Conservation (phyloP, 345 rosid species). For the Eucalyptus tenuipes region DNA sequence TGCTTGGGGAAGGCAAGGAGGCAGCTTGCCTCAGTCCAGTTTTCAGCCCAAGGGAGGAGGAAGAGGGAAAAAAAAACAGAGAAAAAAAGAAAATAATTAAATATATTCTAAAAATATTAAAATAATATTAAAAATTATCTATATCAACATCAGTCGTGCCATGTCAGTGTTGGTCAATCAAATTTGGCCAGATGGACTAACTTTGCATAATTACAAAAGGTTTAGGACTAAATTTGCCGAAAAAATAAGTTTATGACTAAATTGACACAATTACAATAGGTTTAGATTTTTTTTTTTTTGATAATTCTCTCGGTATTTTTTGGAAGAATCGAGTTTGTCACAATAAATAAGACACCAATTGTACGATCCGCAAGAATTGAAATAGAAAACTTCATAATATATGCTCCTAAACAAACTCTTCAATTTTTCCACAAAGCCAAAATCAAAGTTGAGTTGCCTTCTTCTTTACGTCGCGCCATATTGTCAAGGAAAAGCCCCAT, state of each 20-base stretch:
- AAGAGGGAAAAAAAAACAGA: too few species aligned
- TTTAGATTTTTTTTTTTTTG: too few species aligned
- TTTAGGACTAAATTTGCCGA: too few species aligned
- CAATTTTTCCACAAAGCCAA: neutral
- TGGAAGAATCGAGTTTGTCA: neutral
- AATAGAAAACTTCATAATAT: neutral
- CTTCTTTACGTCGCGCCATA: neutral
- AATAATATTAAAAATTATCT: too few species aligned
- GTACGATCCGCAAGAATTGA: neutral
- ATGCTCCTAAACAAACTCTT: neutral
- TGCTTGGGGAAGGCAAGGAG: too few species aligned
- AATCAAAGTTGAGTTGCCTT: neutral
- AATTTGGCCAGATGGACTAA: too few species aligned
- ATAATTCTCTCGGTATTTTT: neutral
- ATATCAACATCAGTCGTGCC: fast-evolving
- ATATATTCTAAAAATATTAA: too few species aligned
- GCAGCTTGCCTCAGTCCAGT: fast-evolving
- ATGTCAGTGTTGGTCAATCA: too few species aligned
- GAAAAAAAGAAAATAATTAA: too few species aligned
- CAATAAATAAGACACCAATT: neutral
- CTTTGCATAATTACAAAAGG: too few species aligned
- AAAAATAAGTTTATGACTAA: too few species aligned
- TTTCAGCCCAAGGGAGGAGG: too few species aligned
- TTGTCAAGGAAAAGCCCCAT: neutral
- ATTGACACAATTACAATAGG: fast-evolving